These are phyloP conservation scores for Ophiostoma australiae DNA, from an alignment of 2,329 filamentous ascomycete species.

Conservation along the genomic window DNA sequence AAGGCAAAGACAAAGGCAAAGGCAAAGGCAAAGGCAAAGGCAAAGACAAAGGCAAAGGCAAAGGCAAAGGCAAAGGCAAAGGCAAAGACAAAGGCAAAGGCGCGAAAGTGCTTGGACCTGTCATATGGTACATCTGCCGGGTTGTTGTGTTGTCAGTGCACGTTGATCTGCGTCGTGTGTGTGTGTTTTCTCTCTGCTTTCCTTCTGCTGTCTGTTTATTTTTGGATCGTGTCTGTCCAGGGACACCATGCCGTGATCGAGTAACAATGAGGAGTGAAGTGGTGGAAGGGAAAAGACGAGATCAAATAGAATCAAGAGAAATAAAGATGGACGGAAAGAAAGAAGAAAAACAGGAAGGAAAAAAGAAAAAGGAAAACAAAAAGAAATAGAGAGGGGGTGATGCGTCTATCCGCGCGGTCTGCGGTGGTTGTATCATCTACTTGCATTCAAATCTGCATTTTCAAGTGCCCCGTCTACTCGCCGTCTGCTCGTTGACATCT, in stretches of 20 bases:
- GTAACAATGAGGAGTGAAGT: neutral
- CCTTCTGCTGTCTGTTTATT: neutral
- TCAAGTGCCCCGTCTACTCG: neutral
- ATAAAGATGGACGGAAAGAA: neutral
- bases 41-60: too few species aligned
- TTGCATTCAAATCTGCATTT: neutral
- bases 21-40: too few species aligned
- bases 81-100: neutral
- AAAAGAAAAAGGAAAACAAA: neutral
- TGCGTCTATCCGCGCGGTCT: neutral
- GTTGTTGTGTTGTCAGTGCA: neutral
- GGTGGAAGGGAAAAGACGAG: neutral
- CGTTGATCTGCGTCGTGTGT: neutral
- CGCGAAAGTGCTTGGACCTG: neutral
- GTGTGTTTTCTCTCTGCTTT: neutral
- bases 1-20: too few species aligned
- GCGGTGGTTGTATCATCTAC: neutral
- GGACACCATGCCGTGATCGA: conserved; percentile 1
- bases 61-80: too few species aligned
- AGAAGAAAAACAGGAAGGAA: neutral
- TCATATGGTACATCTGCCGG: neutral
- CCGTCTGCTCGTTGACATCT: neutral
- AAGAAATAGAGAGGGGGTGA: neutral
- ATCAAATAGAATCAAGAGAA: neutral
- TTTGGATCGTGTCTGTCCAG: neutral